A percentile compares a stretch with the other conserved stretches of the same genome.
Evolutionary conservation across 805 yeast species (phyloP).

Genomic region (Suhomyces xylopsoci): DNA sequence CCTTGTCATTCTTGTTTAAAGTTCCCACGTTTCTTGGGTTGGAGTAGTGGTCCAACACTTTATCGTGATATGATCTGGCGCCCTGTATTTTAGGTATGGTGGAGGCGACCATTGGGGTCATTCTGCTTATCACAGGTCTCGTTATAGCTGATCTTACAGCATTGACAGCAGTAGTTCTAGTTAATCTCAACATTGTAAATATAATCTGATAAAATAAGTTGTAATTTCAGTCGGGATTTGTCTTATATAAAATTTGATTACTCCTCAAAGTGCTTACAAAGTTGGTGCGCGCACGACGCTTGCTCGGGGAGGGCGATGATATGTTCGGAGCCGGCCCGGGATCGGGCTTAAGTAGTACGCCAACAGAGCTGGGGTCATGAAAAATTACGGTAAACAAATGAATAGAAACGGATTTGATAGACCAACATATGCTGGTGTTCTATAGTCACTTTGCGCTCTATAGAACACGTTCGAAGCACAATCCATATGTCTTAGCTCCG

Average conservation of each 20-base stretch:
- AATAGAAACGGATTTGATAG: neutral
- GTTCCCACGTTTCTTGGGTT: conserved; percentile 98
- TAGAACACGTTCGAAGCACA: neutral
- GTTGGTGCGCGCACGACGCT: conserved; percentile 1
- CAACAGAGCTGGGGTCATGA: neutral
- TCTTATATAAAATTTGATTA: neutral
- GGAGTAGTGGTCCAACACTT: conserved; percentile 92
- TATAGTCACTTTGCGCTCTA: neutral
- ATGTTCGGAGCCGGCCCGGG: neutral
- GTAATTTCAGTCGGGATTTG: neutral
- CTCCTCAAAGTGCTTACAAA: neutral
- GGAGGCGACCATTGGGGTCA: conserved; percentile 8
- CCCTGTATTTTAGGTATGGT: neutral
- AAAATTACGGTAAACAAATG: neutral
- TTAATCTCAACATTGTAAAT: conserved; percentile 24
- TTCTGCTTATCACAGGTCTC: conserved; percentile 2
- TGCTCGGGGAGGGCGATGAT: conserved; percentile 3
- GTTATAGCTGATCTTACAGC: conserved; percentile 4
- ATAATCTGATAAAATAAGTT: neutral
- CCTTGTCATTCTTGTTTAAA: conserved; percentile 66
- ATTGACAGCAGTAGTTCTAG: conserved; percentile 12
- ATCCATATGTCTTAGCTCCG: neutral
- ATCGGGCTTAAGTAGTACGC: neutral
- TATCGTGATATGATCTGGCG: conserved; percentile 68
- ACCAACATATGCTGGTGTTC: neutral